Evolutionary conservation across 257 asterid species (phyloP).

Genomic region (Primulina huaijiensis): DNA sequence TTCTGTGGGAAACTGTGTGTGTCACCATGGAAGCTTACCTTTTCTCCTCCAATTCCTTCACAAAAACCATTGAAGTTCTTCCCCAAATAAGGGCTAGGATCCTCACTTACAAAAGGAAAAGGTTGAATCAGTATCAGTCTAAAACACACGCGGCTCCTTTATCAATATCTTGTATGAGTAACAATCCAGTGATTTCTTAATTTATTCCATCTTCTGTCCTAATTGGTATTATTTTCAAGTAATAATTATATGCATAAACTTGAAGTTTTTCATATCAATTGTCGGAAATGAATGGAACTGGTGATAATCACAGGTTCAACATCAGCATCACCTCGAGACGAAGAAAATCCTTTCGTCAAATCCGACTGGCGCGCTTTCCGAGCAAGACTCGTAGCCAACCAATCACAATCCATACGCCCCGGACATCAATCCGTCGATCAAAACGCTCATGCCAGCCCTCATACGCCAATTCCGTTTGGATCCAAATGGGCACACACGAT

Average conservation of each 20-base stretch:
- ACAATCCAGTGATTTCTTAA: too few species aligned
- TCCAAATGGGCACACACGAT: constrained; percentile 80
- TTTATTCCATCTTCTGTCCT: too few species aligned
- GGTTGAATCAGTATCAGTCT: background rate
- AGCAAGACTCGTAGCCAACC: background rate
- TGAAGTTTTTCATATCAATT: too few species aligned
- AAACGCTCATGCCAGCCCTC: constrained; percentile 21
- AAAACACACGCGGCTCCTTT: background rate
- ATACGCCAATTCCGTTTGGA: constrained; percentile 32
- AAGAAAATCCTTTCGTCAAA: background rate
- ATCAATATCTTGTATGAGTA: background rate
- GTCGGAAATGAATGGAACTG: too few species aligned
- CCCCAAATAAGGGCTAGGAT: background rate
- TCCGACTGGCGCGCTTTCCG: background rate
- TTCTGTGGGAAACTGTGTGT: background rate
- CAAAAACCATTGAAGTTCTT: background rate
- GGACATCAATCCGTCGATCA: constrained; percentile 24
- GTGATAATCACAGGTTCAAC: background rate
- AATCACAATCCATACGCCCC: background rate
- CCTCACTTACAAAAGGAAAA: background rate
- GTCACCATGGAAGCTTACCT: background rate
- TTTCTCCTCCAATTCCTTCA: background rate
- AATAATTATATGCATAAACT: too few species aligned
- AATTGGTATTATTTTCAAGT: too few species aligned
- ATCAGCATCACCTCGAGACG: background rate